These are phyloP conservation scores for Chrysoporthe puriensis DNA, from an alignment of 2,329 filamentous ascomycete species.

Conservation along the genomic window DNA sequence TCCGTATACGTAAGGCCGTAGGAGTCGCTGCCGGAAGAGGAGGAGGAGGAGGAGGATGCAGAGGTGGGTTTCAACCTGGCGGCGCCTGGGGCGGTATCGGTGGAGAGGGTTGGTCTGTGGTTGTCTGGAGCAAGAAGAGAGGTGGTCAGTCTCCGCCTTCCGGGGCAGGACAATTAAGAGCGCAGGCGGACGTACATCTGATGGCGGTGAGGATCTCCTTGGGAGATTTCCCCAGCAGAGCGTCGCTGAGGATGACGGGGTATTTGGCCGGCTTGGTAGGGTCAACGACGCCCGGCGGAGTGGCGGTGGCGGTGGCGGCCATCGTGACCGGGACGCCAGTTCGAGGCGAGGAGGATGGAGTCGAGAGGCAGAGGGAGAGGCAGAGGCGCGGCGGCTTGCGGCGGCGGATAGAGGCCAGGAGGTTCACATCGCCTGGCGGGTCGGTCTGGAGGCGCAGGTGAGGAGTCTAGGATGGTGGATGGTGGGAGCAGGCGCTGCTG, in stretches of 20 bases:
- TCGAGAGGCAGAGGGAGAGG: too few species aligned
- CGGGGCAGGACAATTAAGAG: not conserved
- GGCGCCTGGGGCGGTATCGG: conserved; percentile 50
- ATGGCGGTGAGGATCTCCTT: conserved; percentile 65
- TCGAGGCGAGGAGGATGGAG: too few species aligned
- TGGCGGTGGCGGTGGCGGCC: conserved; percentile 35
- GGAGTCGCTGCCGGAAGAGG: conserved; percentile 48
- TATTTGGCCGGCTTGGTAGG: conserved; percentile 65
- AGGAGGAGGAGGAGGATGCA: conserved; percentile 39
- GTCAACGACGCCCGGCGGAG: conserved; percentile 50
- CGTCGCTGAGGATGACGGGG: conserved; percentile 66
- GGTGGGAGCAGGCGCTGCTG: too few species aligned
- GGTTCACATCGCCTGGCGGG: too few species aligned
- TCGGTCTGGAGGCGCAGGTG: too few species aligned
- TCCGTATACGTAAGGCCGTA: conserved; percentile 61
- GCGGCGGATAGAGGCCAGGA: too few species aligned
- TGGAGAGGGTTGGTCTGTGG: conserved; percentile 60
- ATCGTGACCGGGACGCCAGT: conserved; percentile 26
- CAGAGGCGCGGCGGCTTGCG: too few species aligned
- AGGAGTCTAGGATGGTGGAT: too few species aligned
- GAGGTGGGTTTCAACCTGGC: conserved; percentile 57
- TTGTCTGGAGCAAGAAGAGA: conserved; percentile 52
- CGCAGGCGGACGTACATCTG: conserved; percentile 53
- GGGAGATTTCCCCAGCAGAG: conserved; percentile 57
- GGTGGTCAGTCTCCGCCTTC: conserved; percentile 10